A percentile compares a stretch with the other conserved stretches of the same genome.
Evolutionary conservation across 2,329 filamentous ascomycete genomes (phyloP).

Genomic region (Orbilia javanica): DNA sequence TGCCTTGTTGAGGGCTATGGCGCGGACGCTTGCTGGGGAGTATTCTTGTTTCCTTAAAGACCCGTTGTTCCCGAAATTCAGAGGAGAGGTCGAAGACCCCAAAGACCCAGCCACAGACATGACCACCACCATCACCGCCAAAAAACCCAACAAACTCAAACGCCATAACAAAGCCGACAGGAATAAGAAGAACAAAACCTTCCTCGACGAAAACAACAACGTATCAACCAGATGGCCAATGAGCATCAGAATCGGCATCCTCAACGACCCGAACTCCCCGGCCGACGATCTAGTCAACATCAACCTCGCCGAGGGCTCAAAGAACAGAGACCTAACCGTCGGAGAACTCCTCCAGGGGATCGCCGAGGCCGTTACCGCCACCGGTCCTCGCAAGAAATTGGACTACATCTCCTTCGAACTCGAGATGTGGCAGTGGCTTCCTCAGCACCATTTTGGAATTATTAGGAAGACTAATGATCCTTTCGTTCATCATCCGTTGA

Average conservation of each 20-base stretch:
- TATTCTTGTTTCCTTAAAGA: neutral
- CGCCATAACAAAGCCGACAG: too few relatives aligned
- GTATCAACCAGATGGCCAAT: neutral
- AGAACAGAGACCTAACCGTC: neutral
- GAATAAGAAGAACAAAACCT: neutral
- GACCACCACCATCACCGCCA: too few relatives aligned
- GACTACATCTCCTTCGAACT: neutral
- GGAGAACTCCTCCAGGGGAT: neutral
- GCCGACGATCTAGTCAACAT: neutral
- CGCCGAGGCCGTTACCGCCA: neutral
- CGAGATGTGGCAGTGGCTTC: constrained; percentile 13
- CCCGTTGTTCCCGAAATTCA: neutral
- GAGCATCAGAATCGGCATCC: constrained; percentile 6
- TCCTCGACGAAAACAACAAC: constrained; percentile 7
- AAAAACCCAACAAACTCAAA: neutral
- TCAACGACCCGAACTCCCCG: neutral
- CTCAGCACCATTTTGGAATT: constrained; percentile 3
- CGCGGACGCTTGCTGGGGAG: neutral
- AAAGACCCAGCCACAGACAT: neutral
- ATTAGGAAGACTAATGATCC: neutral
- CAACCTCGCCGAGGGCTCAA: neutral
- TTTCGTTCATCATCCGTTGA: neutral
- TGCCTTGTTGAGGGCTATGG: neutral
- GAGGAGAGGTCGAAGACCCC: neutral
- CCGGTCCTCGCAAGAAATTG: neutral